Conservation (phyloP, 108 stramenopile species). For the Skeletonema tropicum region DNA sequence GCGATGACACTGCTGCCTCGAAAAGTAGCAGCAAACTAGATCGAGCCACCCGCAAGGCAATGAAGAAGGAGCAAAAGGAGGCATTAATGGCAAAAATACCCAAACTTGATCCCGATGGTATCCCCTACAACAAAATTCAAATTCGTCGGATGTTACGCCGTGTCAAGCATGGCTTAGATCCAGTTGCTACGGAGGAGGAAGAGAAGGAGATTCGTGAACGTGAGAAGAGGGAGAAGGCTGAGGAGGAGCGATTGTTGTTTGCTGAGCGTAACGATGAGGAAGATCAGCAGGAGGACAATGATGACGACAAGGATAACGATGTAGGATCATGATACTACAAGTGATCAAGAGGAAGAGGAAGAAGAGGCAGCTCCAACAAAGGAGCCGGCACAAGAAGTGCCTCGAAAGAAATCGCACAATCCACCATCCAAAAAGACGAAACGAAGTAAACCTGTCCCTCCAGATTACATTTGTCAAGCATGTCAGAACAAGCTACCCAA, state of each 20-base stretch:
- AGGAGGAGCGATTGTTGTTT: conserved; percentile 53
- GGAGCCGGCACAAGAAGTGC: conserved; percentile 25
- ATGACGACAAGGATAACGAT: conserved; percentile 21
- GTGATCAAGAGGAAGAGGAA: conserved; percentile 6
- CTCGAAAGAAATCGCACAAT: conserved; percentile 1
- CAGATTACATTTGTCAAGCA: conserved; percentile 83
- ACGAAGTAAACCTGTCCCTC: conserved; percentile 78
- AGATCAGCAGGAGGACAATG: conserved; percentile 27
- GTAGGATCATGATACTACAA: conserved; percentile 16
- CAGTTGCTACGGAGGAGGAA: conserved; percentile 78
- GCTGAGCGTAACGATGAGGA: conserved; percentile 16
- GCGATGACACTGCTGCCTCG: background rate
- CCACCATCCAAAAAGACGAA: conserved; percentile 64
- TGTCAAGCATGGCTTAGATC: conserved; percentile 74
- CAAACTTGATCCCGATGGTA: conserved; percentile 43
- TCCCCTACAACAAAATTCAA: conserved; percentile 83
- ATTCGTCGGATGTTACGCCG: conserved; percentile 86
- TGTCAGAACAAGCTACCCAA: conserved; percentile 76
- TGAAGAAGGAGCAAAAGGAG: conserved; percentile 16
- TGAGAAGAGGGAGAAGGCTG: conserved; percentile 62
- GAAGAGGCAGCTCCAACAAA: conserved; percentile 8
- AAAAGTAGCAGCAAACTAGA: background rate
- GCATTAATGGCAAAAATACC: conserved; percentile 32
- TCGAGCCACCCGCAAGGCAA: conserved; percentile 31
- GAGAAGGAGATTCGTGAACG: conserved; percentile 62